phyloP scores from a whole-genome alignment of 2,329 filamentous ascomycete species.

The Metarhizium guizhouense region DNA sequence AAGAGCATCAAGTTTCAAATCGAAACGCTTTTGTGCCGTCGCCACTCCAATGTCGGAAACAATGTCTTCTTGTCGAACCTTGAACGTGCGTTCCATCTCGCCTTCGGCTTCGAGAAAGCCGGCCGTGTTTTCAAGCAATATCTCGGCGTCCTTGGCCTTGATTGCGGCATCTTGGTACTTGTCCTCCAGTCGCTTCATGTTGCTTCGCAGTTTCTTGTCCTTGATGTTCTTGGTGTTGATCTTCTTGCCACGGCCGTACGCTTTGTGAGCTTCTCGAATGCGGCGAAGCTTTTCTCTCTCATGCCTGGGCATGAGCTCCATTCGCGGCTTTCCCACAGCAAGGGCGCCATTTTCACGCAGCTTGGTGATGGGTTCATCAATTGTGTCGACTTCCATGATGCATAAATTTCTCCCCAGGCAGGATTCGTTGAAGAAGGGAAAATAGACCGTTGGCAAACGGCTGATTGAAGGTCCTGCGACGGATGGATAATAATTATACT shows the following conservation, averaged over 20 bases:
- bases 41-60: slow-evolving; percentile 64
- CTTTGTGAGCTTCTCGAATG: slow-evolving; percentile 55
- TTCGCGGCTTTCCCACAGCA: slow-evolving; percentile 37
- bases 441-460: not conserved
- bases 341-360: slow-evolving; percentile 44
- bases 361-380: slow-evolving; percentile 24
- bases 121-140: slow-evolving; percentile 75
- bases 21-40: slow-evolving; percentile 87
- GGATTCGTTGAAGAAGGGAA: slow-evolving; percentile 4
- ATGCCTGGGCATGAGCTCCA: slow-evolving; percentile 41
- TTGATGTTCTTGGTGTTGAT: slow-evolving; percentile 66
- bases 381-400: slow-evolving; percentile 29
- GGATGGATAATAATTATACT: not conserved
- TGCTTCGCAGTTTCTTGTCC: slow-evolving; percentile 83
- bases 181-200: slow-evolving; percentile 66
- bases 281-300: slow-evolving; percentile 44
- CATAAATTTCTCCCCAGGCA: not conserved
- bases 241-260: slow-evolving; percentile 75
- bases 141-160: slow-evolving; percentile 90
- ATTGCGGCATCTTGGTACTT: slow-evolving; percentile 76
- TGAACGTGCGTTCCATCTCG: slow-evolving; percentile 86
- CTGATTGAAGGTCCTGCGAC: not conserved
- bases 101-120: slow-evolving; percentile 85
- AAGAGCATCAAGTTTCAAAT: slow-evolving; percentile 70
- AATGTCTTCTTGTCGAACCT: slow-evolving; percentile 84